Evolutionary conservation across 495 filamentous ascomycete genomes (phyloP).

Genomic region (Hypoxylon rickii): DNA sequence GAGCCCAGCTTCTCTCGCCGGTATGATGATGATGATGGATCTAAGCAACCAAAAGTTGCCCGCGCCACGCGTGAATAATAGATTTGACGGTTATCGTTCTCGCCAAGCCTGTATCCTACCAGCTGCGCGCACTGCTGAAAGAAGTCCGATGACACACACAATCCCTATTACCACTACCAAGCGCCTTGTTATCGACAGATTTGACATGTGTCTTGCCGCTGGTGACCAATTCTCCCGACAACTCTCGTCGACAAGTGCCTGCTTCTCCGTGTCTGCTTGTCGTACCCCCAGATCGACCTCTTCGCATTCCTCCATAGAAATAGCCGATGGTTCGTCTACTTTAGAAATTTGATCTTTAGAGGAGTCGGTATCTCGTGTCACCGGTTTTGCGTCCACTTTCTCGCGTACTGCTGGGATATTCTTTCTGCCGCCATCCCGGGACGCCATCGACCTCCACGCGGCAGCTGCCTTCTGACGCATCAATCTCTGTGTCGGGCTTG

Average conservation of each 20-base stretch:
- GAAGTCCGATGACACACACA: slow-evolving; percentile 15
- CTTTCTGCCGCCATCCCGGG: not conserved
- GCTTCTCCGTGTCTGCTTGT: slow-evolving; percentile 27
- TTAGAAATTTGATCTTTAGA: not conserved
- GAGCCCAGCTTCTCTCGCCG: slow-evolving; percentile 3
- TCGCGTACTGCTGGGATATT: not conserved
- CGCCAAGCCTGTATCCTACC: slow-evolving; percentile 23
- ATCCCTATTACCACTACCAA: slow-evolving; percentile 14
- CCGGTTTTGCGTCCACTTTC: not conserved
- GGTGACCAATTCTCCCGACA: slow-evolving; percentile 1
- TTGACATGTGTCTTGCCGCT: not conserved
- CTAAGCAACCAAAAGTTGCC: slow-evolving; percentile 2
- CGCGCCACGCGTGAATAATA: slow-evolving; percentile 14
- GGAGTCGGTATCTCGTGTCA: not conserved
- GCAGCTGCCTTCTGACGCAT: slow-evolving; percentile 41
- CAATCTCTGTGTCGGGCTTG: slow-evolving; percentile 38
- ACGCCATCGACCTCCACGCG: slow-evolving; percentile 33
- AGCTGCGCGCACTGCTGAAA: slow-evolving; percentile 21
- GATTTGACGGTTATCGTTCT: slow-evolving; percentile 10
- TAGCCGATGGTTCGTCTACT: not conserved
- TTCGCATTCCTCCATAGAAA: not conserved
- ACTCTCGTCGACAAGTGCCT: slow-evolving; percentile 4
- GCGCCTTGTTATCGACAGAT: slow-evolving; percentile 7
- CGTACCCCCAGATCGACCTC: not conserved
- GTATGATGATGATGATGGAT: slow-evolving; percentile 10